Base-by-base conservation (phyloP, 345 rosid genomes). In the Toxicodendron radicans region DNA sequence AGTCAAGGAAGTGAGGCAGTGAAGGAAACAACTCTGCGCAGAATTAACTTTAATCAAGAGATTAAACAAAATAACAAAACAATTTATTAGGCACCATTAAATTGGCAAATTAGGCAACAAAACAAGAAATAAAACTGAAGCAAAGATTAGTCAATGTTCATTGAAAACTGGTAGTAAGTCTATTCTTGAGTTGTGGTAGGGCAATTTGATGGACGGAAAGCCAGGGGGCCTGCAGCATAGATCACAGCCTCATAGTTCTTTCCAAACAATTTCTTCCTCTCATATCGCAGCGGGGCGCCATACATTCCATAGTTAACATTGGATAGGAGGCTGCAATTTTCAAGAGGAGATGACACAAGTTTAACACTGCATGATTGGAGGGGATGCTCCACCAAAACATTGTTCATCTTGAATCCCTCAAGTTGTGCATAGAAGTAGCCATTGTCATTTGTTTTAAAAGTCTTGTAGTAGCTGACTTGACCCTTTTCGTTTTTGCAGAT, bases 211-310 rank as follows among this genome's bases (percentile, higher is more conserved):
- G 95, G 95, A 35, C 90, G 93, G 87, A 94, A 94, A 76, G 97
- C 97, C 85, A 92, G 72, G 16, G 97, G 97, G 20, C 97, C 97
- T 1, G 97, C 90, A 27, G 94, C 87, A 63, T 89, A 92, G 73
- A 94, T 12, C 63, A 87, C 90, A 18, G 85, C 93, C 61, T 87
- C 83, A 10, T 84, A 85, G 61, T 71, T 66, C 1, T 66, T 75
- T 74, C 92, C 81, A 38, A 72, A 21, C 56, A 88, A 16, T 38
- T 75, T 81, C 86, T 90, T 92, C 75, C 80, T 83, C 62, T 90
- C 89, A 33, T 74, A 92, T 3, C 85, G 81, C 5, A 94, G 87
- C 0, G 85, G 38, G n/a, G 95, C 82, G 10, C 97, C 98, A 27
- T 89, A 52, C 20, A 88, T 77, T 45, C 95, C 97, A 33, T 86